Base-by-base conservation (phyloP, 345 rosid species). In the Populus alba region DNA sequence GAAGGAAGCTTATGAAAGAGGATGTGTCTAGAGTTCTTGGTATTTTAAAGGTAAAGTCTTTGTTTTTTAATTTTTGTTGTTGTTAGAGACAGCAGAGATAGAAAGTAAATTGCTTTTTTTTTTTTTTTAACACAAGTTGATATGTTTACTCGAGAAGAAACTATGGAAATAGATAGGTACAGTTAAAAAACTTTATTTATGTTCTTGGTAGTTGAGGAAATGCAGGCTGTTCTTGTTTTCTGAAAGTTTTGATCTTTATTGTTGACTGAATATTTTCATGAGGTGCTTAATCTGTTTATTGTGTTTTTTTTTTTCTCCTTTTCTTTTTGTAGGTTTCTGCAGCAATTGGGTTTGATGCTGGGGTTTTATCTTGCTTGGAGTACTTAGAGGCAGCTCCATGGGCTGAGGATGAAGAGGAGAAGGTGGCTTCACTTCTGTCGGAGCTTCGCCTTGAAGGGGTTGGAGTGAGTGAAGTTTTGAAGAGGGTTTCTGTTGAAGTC, bases 331-430 rank as follows among this genome's bases (percentile, higher is more conserved):
- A 97, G 99, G 99, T 97, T 79, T 94, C 99, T 33, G 97, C 97
- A 0, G 97, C 97, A 16, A 91, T 97, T 80, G 98, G 94, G 18
- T 97, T 97, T 85, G 98, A 97, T 80, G 99, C 97, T 17, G 99
- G 98, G 71, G 96, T 97, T 45, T 73, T 94, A 62, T 92, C 97
- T 73, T 97, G 99, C 88, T 82, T 97, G 83, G 98, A 97, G 90
- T 91, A 91, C 75, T 87, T 97, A 68, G 99, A 97, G 87, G 99
- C 99, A 39, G 99, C 98, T 47, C 99, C 99, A 38, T 97, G 99
- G 99, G 94, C 97, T 8, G 98, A 97, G 88, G 98, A 94, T 72
- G 99, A 97, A 89, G 98, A 97, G 68, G 92, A 91, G 84, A 92
- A 89, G 80, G 94, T 97, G 72, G 97, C 98, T 67, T 85, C 96